phyloP scores from a whole-genome alignment of 2,329 filamentous ascomycete species.

The Scedosporium apiospermum region DNA sequence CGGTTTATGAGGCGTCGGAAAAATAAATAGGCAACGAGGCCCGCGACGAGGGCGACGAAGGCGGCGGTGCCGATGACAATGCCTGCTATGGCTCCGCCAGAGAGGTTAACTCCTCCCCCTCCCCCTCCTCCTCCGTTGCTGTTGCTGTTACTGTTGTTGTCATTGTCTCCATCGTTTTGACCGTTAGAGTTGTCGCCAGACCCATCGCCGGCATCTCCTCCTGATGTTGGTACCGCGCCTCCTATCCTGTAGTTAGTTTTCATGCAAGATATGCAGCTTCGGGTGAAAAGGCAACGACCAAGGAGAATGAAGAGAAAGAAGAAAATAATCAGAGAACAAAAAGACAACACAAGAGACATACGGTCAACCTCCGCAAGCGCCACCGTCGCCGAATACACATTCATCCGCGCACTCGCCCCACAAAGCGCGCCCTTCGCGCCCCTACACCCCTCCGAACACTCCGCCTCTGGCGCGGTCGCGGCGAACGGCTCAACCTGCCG shows the following conservation, averaged over 20 bases:
- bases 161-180: not conserved
- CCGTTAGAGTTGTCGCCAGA: not conserved
- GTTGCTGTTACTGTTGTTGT: not conserved
- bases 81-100: conserved; percentile 1
- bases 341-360: not conserved
- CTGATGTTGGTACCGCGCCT: not conserved
- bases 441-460: conserved; percentile 4
- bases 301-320: not conserved
- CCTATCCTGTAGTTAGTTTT: not conserved
- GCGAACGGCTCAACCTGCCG: conserved; percentile 8
- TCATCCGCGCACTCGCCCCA: conserved; percentile 2
- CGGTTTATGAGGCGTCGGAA: conserved; percentile 3
- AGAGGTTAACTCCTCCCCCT: not conserved
- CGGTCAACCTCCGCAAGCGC: not conserved
- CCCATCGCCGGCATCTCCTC: not conserved
- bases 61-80: conserved; percentile 5
- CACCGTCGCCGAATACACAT: conserved; percentile 8
- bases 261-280: not conserved
- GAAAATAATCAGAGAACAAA: not conserved
- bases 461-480: not conserved
- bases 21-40: conserved; percentile 3
- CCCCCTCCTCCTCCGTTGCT: not conserved
- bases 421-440: not conserved
- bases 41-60: conserved; percentile 5
- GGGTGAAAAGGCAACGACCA: not conserved